phyloP scores from a whole-genome alignment of 2,329 filamentous ascomycete genomes.

The Alternaria angustiovoidea region DNA sequence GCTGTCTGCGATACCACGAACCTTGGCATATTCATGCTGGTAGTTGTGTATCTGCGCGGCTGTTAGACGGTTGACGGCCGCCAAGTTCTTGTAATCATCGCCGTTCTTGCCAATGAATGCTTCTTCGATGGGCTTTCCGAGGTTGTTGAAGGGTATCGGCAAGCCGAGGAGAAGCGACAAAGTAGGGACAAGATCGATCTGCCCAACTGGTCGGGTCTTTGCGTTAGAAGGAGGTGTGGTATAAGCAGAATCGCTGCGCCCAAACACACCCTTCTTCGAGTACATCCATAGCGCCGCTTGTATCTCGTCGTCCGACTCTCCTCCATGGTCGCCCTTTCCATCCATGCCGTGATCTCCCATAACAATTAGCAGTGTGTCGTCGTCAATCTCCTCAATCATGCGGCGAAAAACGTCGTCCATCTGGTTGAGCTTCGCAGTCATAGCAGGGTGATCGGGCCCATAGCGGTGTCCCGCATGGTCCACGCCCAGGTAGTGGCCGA shows the following conservation, averaged over 20 bases:
- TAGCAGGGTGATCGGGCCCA: slow-evolving; percentile 89
- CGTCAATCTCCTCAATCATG: slow-evolving; percentile 76
- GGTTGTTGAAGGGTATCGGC: slow-evolving; percentile 94
- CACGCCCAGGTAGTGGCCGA: slow-evolving; percentile 93
- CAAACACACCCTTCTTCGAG: slow-evolving; percentile 85
- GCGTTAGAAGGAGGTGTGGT: slow-evolving; percentile 71
- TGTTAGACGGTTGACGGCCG: slow-evolving; percentile 76
- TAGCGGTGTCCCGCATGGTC: slow-evolving; percentile 98
- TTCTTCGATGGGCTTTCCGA: slow-evolving; percentile 92
- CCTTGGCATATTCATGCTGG: slow-evolving; percentile 80
- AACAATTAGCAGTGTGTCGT: slow-evolving; percentile 86
- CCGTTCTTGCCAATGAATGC: slow-evolving; percentile 79
- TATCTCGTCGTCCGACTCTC: slow-evolving; percentile 95
- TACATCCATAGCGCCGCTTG: slow-evolving; percentile 99
- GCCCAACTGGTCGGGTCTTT: slow-evolving; percentile 76
- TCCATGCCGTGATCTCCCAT: slow-evolving; percentile 99
- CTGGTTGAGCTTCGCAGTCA: slow-evolving; percentile 87
- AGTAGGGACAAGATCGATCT: slow-evolving; percentile 96
- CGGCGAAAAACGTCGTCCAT: slow-evolving; percentile 84
- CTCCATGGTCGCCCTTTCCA: slow-evolving; percentile 95
- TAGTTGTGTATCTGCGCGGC: slow-evolving; percentile 90
- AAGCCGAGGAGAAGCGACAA: slow-evolving; percentile 86
- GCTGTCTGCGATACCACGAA: slow-evolving; percentile 71
- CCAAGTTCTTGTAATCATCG: slow-evolving; percentile 78
- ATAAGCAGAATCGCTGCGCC: slow-evolving; percentile 71